Evolutionary conservation across 148 eudicot species (phyloP).

Genomic region (Rhododendron ovatum): DNA sequence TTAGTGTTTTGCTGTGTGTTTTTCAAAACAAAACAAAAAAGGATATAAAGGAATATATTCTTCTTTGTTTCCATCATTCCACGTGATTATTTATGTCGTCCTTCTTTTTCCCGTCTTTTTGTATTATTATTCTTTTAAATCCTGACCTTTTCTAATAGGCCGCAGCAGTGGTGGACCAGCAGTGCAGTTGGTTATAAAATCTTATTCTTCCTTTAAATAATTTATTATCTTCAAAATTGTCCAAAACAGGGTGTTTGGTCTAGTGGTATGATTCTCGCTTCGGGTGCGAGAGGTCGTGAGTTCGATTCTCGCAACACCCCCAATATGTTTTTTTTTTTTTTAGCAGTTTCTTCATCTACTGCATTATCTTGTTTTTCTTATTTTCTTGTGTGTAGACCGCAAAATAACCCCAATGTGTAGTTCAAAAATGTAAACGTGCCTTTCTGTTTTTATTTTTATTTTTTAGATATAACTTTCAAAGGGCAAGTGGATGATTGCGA

Average conservation of each 20-base stretch:
- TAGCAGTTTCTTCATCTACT: neutral
- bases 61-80: neutral
- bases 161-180: too few species aligned
- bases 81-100: neutral
- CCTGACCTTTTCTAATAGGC: neutral
- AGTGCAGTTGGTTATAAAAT: neutral
- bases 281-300: slow-evolving; percentile 95
- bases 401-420: too few species aligned
- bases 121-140: neutral
- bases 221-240: neutral
- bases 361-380: neutral
- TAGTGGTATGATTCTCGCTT: slow-evolving; percentile 98
- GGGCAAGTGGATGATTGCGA: too few species aligned
- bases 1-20: too few species aligned
- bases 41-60: neutral
- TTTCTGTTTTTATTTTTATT: too few species aligned
- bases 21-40: neutral
- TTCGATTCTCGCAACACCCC: slow-evolving; percentile 92
- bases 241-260: slow-evolving; percentile 65
- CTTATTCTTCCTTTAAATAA: too few species aligned
- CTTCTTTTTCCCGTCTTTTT: neutral
- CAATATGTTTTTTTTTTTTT: too few species aligned
- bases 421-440: too few species aligned
- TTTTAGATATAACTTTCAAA: too few species aligned
- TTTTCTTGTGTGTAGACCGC: too few species aligned